Percentiles rank a stretch among this genome's conserved stretches.
phyloP scores from a whole-genome alignment of 2,329 filamentous ascomycete genomes.

The Pseudogymnoascus pannorum region DNA sequence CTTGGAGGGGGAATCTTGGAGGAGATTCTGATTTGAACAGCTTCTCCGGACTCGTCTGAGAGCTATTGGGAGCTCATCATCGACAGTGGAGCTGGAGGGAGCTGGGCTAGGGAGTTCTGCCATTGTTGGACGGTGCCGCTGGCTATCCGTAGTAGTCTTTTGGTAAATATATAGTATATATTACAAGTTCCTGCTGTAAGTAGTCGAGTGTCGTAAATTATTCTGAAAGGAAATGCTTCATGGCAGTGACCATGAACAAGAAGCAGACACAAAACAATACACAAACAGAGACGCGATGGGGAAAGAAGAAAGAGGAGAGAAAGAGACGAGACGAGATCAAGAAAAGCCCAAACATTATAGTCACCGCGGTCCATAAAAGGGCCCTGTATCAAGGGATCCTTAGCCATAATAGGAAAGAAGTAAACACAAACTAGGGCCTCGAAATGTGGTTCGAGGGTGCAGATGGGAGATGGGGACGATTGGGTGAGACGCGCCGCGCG shows the following conservation, averaged over 20 bases:
- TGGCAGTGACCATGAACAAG: background rate
- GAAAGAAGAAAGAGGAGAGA: background rate
- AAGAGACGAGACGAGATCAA: background rate
- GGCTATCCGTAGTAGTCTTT: background rate
- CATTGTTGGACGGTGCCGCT: background rate
- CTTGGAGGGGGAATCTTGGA: slow-evolving; percentile 24
- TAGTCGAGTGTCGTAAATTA: background rate
- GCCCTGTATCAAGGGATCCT: background rate
- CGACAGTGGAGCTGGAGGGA: background rate
- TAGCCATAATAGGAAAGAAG: background rate
- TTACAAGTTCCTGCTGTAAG: background rate
- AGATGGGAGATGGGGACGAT: background rate
- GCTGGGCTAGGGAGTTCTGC: background rate
- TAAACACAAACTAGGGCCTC: background rate
- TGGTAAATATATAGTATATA: background rate
- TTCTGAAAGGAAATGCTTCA: background rate
- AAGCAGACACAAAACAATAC: background rate
- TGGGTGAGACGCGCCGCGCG: background rate
- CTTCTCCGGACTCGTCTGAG: background rate
- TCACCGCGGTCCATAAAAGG: background rate
- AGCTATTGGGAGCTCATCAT: background rate
- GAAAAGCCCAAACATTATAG: background rate
- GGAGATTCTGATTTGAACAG: background rate
- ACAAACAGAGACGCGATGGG: background rate
- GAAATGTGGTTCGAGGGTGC: background rate